phyloP scores from a whole-genome alignment of 2,329 filamentous ascomycete genomes.

The Colletotrichum phormii region DNA sequence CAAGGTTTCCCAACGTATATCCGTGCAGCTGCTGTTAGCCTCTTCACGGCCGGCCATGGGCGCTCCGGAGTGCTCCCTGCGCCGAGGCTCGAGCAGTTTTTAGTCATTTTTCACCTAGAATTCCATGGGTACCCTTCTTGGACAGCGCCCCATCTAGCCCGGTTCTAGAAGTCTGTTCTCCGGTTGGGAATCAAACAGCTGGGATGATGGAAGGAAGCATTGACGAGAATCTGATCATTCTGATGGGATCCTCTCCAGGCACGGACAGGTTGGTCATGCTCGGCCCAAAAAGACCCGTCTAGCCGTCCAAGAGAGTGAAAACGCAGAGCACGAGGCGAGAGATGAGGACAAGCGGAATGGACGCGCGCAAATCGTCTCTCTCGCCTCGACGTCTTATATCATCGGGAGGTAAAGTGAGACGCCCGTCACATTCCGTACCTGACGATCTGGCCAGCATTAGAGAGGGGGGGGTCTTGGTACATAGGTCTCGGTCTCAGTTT shows the following conservation, averaged over 20 bases:
- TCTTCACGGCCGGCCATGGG: conserved; percentile 17
- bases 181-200: background rate
- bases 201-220: conserved; percentile 14
- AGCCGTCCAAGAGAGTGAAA: background rate
- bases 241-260: background rate
- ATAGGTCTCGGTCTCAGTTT: conserved; percentile 17
- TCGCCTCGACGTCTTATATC: conserved; percentile 29
- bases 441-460: conserved; percentile 34
- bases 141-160: background rate
- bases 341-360: conserved; percentile 13
- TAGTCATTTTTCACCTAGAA: background rate
- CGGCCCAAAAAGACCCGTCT: background rate
- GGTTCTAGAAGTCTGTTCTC: conserved; percentile 24
- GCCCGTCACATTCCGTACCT: conserved; percentile 35
- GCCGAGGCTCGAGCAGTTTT: conserved; percentile 28
- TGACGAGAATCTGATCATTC: background rate
- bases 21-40: conserved; percentile 31
- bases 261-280: background rate
- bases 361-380: conserved; percentile 20
- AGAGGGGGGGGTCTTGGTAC: conserved; percentile 12
- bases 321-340: conserved; percentile 9
- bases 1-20: conserved; percentile 18
- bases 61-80: conserved; percentile 20
- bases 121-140: background rate
- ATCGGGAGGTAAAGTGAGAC: conserved; percentile 26